Conservation (phyloP, 78 protist genomes). For the Protostelium mycophagum region DNA sequence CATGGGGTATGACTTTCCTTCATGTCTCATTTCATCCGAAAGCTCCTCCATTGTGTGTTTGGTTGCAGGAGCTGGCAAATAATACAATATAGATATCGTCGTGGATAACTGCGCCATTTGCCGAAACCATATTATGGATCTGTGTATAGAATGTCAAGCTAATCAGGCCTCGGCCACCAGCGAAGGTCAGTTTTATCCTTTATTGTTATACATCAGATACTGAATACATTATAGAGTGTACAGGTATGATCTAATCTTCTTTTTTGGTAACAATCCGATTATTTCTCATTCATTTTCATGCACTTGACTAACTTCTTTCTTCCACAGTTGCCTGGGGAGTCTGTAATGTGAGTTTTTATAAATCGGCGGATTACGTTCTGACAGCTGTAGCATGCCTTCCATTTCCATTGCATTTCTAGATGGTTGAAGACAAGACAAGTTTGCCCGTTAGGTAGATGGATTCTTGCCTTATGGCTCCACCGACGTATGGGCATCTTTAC, state of each 20-base stretch:
- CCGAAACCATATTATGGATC: slow-evolving; percentile 96
- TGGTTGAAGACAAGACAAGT: slow-evolving; percentile 97
- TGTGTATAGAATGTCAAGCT: slow-evolving; percentile 94
- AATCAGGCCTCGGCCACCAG: slow-evolving; percentile 88
- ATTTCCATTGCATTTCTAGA: slow-evolving; percentile 96
- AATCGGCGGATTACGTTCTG: not conserved
- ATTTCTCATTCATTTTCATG: not conserved
- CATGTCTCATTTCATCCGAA: not conserved
- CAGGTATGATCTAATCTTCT: not conserved
- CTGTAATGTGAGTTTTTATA: slow-evolving; percentile 77
- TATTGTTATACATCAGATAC: not conserved
- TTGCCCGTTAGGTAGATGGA: slow-evolving; percentile 81
- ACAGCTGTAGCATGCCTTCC: slow-evolving; percentile 90
- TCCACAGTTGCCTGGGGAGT: slow-evolving; percentile 99
- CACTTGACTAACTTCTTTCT: not conserved
- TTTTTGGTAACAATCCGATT: too few relatives aligned
- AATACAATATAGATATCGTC: slow-evolving; percentile 64
- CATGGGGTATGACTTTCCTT: slow-evolving; percentile 71
- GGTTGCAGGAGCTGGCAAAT: not conserved
- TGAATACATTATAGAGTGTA: not conserved
- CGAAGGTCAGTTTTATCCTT: slow-evolving; percentile 57
- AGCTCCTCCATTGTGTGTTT: not conserved
- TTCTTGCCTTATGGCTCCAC: too few relatives aligned
- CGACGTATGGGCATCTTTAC: too few relatives aligned
- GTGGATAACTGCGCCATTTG: slow-evolving; percentile 98